Evolutionary conservation across 176 grass and related monocot genomes (phyloP), one percentile per base, ranked within the genome.

Genomic region (Ensete ventricosum): DNA sequence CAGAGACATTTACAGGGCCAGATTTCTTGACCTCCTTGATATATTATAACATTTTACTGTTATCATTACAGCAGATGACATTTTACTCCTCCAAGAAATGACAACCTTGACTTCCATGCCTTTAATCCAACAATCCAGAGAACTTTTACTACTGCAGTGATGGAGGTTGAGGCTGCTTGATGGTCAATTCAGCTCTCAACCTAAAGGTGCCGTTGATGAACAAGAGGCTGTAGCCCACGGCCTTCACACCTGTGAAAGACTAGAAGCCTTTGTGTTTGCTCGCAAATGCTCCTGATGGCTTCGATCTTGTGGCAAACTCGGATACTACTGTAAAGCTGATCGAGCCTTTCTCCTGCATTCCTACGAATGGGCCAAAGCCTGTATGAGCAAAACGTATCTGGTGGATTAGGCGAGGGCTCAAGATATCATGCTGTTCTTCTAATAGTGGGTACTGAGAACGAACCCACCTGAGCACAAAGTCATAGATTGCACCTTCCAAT

Each of bases 341-440:
- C 2, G 69, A 73, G 8, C 69, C 69, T 69, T 80, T 80, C 29
- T 80, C 78, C 64, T 80, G 78, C 78, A 80, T 80, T 21, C 69
- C 78, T 53, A 80, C n/a, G 55, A 80, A 80, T 26, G 73, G 68
- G 14, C 78, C 78, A 19, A 80, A 80, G 78, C 78, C 73, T 69
- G 73, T 80, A 50, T 64, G 69, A 8, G 78, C 43, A 70, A 80
- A 80, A 11, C 78, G 78, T 6, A 80, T 53, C 8, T 72, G 78
- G 14, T 50, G 78, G 21, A 70, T 23, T 2, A 80, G 69, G 14
- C 57, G 57, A 50, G 78, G 34, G 8, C 69, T 70, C 14, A 80
- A 14, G 55, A 73, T 80, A 55, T 80, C 78, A 52, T 50, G 69
- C 14, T 69, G 68, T 52, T 80, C 78, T 57, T 80, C 69, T 29